Percentiles rank a stretch among this genome's conserved stretches.
Evolutionary conservation across 2,329 filamentous ascomycete species (phyloP).

Genomic region (Trichoderma endophyticum): DNA sequence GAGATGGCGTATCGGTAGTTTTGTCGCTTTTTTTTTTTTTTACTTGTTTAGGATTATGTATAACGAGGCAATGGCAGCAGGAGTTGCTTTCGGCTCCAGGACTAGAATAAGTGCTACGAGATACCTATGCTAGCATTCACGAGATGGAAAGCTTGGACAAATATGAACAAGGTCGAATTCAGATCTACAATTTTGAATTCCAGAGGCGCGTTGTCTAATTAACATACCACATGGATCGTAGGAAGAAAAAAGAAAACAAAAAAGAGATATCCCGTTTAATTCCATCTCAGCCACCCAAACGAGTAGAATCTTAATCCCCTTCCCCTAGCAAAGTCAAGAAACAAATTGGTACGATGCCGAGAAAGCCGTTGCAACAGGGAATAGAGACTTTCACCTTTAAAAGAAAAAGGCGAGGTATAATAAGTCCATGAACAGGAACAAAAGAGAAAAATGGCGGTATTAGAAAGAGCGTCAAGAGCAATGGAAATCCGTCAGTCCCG

Average conservation of each 20-base stretch:
- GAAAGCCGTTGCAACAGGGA: conserved; percentile 1
- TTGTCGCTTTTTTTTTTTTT: neutral
- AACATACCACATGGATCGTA: conserved; percentile 21
- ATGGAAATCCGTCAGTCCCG: neutral
- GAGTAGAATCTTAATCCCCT: conserved; percentile 6
- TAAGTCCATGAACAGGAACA: neutral
- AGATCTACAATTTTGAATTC: conserved; percentile 35
- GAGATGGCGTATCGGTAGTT: conserved; percentile 13
- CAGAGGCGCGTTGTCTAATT: conserved; percentile 33
- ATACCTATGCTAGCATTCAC: conserved; percentile 12
- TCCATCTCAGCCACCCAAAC: conserved; percentile 14
- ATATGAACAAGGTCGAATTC: conserved; percentile 23
- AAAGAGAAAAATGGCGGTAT: conserved; percentile 1
- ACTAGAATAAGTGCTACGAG: conserved; percentile 3
- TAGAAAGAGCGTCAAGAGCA: conserved; percentile 12
- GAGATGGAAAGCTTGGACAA: conserved; percentile 17
- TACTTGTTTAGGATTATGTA: conserved; percentile 14
- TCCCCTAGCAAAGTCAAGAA: conserved; percentile 1
- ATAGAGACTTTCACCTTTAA: conserved; percentile 2
- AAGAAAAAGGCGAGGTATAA: neutral
- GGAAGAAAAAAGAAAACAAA: neutral
- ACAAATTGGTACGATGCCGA: neutral
- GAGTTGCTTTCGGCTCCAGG: conserved; percentile 1
- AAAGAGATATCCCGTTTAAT: conserved; percentile 11
- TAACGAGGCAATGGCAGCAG: conserved; percentile 5